Conservation (phyloP, 805 yeast genomes). For the Metschnikowia rubicola region DNA sequence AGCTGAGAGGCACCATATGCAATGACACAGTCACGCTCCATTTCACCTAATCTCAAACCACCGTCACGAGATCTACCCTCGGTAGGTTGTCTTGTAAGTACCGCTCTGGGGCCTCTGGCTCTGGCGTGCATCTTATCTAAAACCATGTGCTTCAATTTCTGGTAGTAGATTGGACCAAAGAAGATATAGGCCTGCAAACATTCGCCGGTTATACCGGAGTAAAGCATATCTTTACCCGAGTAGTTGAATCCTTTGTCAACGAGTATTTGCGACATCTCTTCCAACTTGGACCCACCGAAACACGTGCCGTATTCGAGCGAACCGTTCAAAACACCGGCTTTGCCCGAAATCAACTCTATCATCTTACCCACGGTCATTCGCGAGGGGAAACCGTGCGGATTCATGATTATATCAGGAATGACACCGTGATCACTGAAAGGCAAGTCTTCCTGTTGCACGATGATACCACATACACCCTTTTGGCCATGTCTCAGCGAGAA, state of each 20-base stretch:
- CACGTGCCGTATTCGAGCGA: constrained; percentile 93
- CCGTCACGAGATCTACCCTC: constrained; percentile 99
- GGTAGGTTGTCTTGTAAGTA: constrained; percentile 85
- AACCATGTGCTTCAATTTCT: constrained; percentile 98
- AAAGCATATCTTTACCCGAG: constrained; percentile 96
- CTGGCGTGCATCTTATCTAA: constrained; percentile 99
- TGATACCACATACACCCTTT: constrained; percentile 98
- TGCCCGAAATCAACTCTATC: constrained; percentile 94
- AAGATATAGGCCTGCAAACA: constrained; percentile 95
- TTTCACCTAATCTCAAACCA: constrained; percentile 97
- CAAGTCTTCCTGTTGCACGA: constrained; percentile 93
- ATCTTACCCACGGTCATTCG: constrained; percentile 99
- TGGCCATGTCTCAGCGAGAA: constrained; percentile 93
- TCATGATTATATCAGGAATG: constrained; percentile 94
- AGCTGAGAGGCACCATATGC: constrained; percentile 94
- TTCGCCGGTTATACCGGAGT: constrained; percentile 97
- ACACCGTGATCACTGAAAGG: constrained; percentile 94
- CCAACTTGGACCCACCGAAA: constrained; percentile 95
- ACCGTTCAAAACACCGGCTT: constrained; percentile 95
- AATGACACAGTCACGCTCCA: constrained; percentile 99
- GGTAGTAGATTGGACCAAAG: constrained; percentile 98
- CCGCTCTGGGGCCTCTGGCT: constrained; percentile 99
- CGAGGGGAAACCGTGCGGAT: constrained; percentile 99
- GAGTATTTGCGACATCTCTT: constrained; percentile 88
- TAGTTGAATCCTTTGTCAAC: constrained; percentile 90